These are phyloP conservation scores for Prunus davidiana DNA, from an alignment of 306 rosid species.

Conservation along the genomic window DNA sequence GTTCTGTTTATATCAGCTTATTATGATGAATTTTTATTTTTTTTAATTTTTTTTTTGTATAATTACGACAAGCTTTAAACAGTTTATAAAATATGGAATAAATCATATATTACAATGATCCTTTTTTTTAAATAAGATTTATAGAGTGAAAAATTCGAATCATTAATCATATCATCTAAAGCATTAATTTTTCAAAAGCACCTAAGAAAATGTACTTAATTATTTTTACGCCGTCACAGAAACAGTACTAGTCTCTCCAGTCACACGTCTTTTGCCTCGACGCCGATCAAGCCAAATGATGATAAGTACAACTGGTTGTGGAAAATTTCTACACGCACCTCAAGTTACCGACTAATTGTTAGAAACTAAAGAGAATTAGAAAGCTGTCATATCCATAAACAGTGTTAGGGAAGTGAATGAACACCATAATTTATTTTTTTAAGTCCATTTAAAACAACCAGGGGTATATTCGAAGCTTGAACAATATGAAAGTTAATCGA, in stretches of 20 bases:
- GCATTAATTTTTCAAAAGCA: background rate
- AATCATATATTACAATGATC: too few species aligned
- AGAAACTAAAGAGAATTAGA: background rate
- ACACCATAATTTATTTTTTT: background rate
- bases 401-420: background rate
- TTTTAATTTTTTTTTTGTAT: background rate
- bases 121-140: background rate
- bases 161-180: background rate
- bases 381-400: background rate
- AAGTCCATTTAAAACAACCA: too few species aligned
- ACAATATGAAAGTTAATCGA: background rate
- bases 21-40: background rate
- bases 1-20: background rate
- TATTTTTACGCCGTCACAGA: too few species aligned
- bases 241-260: too few species aligned
- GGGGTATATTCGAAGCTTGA: background rate
- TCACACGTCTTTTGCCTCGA: too few species aligned
- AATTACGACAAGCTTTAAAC: background rate
- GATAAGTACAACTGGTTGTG: background rate
- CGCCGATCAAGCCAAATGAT: too few species aligned
- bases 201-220: background rate
- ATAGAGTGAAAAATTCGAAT: background rate
- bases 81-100: background rate
- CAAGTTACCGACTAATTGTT: background rate
- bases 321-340: background rate